A percentile compares a stretch with the other conserved stretches of the same genome.
phyloP scores from a whole-genome alignment of 768 basidiomycete genomes.

The Sarcodon sp. region DNA sequence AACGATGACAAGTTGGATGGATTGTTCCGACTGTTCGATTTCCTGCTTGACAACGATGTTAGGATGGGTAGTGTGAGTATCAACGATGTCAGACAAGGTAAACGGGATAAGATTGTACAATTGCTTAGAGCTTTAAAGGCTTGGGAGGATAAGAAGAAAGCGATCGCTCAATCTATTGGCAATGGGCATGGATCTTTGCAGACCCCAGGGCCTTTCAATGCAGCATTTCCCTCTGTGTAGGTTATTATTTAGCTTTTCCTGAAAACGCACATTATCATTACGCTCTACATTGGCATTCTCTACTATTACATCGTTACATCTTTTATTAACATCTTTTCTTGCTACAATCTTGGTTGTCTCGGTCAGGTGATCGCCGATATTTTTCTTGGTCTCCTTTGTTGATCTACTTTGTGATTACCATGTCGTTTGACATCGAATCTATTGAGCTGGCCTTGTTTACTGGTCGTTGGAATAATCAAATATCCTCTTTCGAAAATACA shows the following conservation, averaged over 20 bases:
- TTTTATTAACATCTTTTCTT: not conserved
- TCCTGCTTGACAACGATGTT: slow-evolving; percentile 82
- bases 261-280: no score
- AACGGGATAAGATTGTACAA: slow-evolving; percentile 69
- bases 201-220: no score
- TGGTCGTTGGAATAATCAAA: slow-evolving; percentile 26
- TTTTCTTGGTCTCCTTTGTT: not conserved
- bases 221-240: no score
- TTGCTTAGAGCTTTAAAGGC: slow-evolving; percentile 62
- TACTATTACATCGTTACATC: not conserved
- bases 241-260: no score
- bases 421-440: slow-evolving; percentile 9
- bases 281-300: not conserved
- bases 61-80: slow-evolving; percentile 89
- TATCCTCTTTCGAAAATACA: slow-evolving; percentile 4
- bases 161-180: slow-evolving; percentile 41
- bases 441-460: slow-evolving; percentile 48
- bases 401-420: not conserved
- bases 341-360: not conserved
- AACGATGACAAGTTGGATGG: slow-evolving; percentile 79
- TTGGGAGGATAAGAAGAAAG: slow-evolving; percentile 70
- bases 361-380: not conserved
- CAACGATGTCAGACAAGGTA: slow-evolving; percentile 81
- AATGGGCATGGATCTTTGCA: slow-evolving; percentile 8
- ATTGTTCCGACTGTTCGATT: slow-evolving; percentile 83